phyloP scores from a whole-genome alignment of 176 grass and related monocot genomes.

The Avena insularis region DNA sequence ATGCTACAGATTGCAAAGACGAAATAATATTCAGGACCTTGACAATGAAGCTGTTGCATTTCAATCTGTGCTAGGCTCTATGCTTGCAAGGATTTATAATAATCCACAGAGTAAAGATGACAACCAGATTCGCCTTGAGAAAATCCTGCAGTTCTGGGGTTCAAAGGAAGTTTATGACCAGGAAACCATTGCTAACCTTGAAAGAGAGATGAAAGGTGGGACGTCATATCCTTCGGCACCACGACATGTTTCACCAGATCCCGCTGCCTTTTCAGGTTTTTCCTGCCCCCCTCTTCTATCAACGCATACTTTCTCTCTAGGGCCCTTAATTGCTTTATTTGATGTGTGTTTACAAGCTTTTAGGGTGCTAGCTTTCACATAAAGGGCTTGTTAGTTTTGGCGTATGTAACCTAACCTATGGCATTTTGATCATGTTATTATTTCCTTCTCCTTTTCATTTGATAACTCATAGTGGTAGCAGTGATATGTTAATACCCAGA shows the following conservation, averaged over 20 bases:
- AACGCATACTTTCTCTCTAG: slow-evolving; percentile 16
- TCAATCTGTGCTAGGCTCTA: slow-evolving; percentile 78
- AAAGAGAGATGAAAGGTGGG: slow-evolving; percentile 83
- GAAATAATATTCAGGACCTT: slow-evolving; percentile 73
- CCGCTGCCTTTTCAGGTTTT: slow-evolving; percentile 47
- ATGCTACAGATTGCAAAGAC: slow-evolving; percentile 76
- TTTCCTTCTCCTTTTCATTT: slow-evolving; percentile 25
- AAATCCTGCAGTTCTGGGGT: slow-evolving; percentile 96
- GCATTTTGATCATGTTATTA: background rate
- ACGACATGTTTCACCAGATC: slow-evolving; percentile 61
- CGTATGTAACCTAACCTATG: background rate
- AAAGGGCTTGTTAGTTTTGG: background rate
- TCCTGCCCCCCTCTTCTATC: slow-evolving; percentile 1
- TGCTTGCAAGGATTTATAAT: slow-evolving; percentile 85
- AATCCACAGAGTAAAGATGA: slow-evolving; percentile 76
- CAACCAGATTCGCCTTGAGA: slow-evolving; percentile 71
- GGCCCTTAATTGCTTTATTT: background rate
- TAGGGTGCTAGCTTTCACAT: background rate
- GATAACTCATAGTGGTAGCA: background rate
- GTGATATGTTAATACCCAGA: background rate
- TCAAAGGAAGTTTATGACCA: slow-evolving; percentile 92
- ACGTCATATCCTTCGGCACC: slow-evolving; percentile 32
- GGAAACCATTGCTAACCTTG: slow-evolving; percentile 68
- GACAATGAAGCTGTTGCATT: slow-evolving; percentile 89
- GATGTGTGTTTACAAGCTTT: background rate